A percentile compares a stretch with the other conserved stretches of the same genome.
These are phyloP conservation scores for Lavandula angustifolia DNA, from an alignment of 257 asterid genomes.

Conservation along the genomic window DNA sequence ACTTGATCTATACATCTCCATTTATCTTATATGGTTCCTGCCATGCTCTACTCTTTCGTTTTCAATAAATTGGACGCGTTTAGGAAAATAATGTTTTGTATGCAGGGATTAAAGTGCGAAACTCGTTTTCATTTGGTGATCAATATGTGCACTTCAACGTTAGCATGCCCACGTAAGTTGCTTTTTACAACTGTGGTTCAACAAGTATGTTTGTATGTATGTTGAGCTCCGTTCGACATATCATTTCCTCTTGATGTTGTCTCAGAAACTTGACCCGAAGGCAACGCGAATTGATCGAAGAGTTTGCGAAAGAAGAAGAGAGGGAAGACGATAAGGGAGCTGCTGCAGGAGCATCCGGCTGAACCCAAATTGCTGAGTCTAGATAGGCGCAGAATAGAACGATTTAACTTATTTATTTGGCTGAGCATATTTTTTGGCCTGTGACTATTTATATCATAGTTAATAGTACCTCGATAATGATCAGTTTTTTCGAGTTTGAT, in stretches of 20 bases:
- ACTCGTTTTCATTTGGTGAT: slow-evolving; percentile 71
- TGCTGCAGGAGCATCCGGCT: slow-evolving; percentile 79
- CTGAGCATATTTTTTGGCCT: not conserved
- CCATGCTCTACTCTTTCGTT: not conserved
- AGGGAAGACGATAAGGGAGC: slow-evolving; percentile 52
- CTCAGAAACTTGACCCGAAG: slow-evolving; percentile 63
- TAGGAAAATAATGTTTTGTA: slow-evolving; percentile 3
- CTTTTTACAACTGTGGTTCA: not conserved
- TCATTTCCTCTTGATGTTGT: not conserved
- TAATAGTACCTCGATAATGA: too few species aligned
- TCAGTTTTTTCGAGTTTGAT: too few species aligned
- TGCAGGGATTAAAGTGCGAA: slow-evolving; percentile 74
- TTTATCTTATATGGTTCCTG: not conserved
- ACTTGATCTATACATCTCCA: slow-evolving; percentile 18
- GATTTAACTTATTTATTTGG: not conserved
- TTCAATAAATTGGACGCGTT: not conserved
- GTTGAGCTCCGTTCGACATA: not conserved
- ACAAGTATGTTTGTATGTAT: not conserved
- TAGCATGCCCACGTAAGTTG: slow-evolving; percentile 79
- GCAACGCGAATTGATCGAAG: slow-evolving; percentile 83
- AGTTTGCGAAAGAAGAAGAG: slow-evolving; percentile 74
- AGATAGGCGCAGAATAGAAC: slow-evolving; percentile 6
- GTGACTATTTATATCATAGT: too few species aligned
- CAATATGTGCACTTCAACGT: slow-evolving; percentile 85
- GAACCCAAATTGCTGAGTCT: slow-evolving; percentile 13